A percentile compares a stretch with the other conserved stretches of the same genome.
Conservation (phyloP, 2,329 filamentous ascomycete genomes). For the Colletotrichum liriopes region DNA sequence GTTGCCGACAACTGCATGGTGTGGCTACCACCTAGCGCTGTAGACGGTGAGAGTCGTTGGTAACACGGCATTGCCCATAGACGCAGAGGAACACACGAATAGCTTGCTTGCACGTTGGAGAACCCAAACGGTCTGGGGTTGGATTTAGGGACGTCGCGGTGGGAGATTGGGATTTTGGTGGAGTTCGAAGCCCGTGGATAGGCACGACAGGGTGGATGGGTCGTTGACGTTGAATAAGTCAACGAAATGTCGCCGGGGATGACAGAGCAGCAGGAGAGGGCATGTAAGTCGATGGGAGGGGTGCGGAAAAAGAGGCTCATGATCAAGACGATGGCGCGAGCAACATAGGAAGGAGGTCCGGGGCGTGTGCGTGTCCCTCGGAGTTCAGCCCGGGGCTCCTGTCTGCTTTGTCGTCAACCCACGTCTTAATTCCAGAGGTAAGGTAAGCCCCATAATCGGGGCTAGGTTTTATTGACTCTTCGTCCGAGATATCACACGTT, state of each 20-base stretch:
- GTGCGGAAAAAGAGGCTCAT: not conserved
- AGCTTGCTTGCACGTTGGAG: not conserved
- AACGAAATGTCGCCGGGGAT: conserved; percentile 27
- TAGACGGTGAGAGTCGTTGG: not conserved
- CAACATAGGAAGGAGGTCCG: not conserved
- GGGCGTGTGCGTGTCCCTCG: conserved; percentile 3
- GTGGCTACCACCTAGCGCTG: conserved; percentile 2
- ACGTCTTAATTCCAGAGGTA: not conserved
- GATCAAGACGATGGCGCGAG: not conserved
- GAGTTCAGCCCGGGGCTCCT: conserved; percentile 24
- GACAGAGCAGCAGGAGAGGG: not conserved
- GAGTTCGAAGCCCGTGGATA: not conserved
- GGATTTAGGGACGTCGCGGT: not conserved
- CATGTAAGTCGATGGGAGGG: not conserved
- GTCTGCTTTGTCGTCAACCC: not conserved
- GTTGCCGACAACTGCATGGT: conserved; percentile 10
- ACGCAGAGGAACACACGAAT: conserved; percentile 1
- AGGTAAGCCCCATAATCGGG: not conserved
- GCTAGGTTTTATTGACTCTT: not conserved
- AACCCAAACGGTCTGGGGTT: not conserved
- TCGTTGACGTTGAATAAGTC: conserved; percentile 15
- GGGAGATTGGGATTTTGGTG: not conserved
- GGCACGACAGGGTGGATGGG: not conserved
- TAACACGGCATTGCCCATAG: conserved; percentile 7
- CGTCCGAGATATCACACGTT: not conserved